phyloP scores from a whole-genome alignment of 345 rosid genomes.

The Ricinus communis region DNA sequence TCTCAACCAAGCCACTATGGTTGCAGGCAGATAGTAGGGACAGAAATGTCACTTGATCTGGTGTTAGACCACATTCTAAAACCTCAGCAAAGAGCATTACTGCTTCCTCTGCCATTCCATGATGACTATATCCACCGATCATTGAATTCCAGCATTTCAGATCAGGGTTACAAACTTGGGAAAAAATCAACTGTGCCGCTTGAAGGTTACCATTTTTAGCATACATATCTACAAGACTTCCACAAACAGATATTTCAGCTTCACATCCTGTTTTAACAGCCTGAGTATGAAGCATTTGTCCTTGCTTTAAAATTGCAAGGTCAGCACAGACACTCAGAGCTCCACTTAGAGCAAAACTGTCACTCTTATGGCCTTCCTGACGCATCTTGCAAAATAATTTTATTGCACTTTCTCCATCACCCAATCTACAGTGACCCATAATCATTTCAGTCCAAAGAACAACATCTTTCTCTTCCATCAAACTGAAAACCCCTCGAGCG shows the following conservation, averaged over 20 bases:
- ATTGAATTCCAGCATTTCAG: constrained; percentile 88
- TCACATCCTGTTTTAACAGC: constrained; percentile 55
- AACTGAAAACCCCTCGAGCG: constrained; percentile 49
- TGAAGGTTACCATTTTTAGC: constrained; percentile 62
- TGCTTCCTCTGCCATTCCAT: constrained; percentile 70
- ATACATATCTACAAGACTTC: constrained; percentile 82
- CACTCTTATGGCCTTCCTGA: constrained; percentile 47
- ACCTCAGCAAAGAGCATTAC: constrained; percentile 47
- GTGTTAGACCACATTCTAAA: constrained; percentile 35
- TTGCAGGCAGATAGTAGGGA: constrained; percentile 74
- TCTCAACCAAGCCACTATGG: constrained; percentile 60
- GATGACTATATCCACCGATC: constrained; percentile 72
- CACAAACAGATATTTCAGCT: constrained; percentile 55
- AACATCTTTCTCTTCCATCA: constrained; percentile 52
- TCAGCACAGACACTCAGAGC: constrained; percentile 79
- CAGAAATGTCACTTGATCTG: constrained; percentile 75
- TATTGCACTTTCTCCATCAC: constrained; percentile 55
- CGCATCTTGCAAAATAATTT: constrained; percentile 53
- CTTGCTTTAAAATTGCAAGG: constrained; percentile 60
- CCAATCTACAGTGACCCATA: constrained; percentile 64
- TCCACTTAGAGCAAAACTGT: constrained; percentile 72
- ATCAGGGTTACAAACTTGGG: constrained; percentile 50
- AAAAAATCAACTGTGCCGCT: constrained; percentile 57
- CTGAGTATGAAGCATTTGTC: constrained; percentile 68
- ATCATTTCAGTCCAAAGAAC: constrained; percentile 96